Evolutionary conservation across 805 yeast species (phyloP), one percentile per base, ranked within the genome.

Genomic region (Wickerhamiella allomyrinae): DNA sequence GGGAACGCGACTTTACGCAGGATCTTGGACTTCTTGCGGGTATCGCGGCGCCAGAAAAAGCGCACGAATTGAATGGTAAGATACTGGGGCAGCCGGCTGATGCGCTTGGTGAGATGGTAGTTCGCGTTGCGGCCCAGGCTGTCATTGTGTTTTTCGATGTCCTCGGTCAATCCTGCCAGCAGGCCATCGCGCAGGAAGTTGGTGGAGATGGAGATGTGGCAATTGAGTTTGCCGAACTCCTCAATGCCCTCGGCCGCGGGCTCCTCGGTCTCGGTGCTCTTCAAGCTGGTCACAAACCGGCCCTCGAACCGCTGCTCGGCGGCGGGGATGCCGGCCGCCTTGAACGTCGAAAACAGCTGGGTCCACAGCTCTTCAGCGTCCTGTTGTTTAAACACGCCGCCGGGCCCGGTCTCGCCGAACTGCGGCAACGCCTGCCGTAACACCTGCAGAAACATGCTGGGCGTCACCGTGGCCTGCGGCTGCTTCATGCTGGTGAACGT

Each of bases 331-430:
- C 47, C 44, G 71, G 68, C 10, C 67, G 70, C 19, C 60, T 45
- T 54, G 29, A 84, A 59, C 24, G 69, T 62, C 27, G 66, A 63
- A 48, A 87, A 62, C 40, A 91, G 70, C 58, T 81, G 89, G 7
- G 95, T 79, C 63, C 76, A 86, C 14, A 89, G 81, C 59, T 91
- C 99, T 64, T 91, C 99, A 0, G 98, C 98, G 66, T 91, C 99
- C 63, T 91, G 99, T 64, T 91, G 98, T 61, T 84, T 86, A 57
- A 72, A 81, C 43, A 70, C 63, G 1, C 96, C 96, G 34, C 66
- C 62, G 40, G 67, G 66, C 38, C 56, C 61, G 46, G 76, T 73
- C 58, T 89, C 96, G 34, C 80, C 82, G 61, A 91, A 91, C 62
- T 91, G 97, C 2, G 97, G 96, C 57, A 74, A 81, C 14, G 67